Evolutionary conservation across 331 rosid genomes (phyloP).

Genomic region (Quercus lobata): DNA sequence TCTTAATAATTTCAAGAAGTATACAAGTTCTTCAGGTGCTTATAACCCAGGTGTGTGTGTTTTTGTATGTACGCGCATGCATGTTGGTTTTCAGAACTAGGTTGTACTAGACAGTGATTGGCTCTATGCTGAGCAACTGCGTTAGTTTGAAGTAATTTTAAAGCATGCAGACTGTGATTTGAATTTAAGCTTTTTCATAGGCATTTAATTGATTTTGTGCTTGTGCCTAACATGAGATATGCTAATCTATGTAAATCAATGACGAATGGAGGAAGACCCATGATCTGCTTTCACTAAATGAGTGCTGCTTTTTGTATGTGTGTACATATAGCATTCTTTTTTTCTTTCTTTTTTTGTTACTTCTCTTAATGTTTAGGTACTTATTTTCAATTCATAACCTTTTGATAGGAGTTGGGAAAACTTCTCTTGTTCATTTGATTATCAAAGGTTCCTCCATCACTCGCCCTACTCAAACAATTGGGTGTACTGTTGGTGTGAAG

Average conservation of each 20-base stretch:
- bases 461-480: slow-evolving; percentile 79
- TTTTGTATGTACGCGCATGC: not conserved
- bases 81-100: not conserved
- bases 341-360: not conserved
- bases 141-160: not conserved
- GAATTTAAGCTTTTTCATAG: not conserved
- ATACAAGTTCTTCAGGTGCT: not conserved
- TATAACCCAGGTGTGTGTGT: not conserved
- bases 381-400: not conserved
- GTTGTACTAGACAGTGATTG: not conserved
- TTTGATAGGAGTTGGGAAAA: slow-evolving; percentile 84
- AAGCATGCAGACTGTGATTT: not conserved
- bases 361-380: not conserved
- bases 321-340: not conserved
- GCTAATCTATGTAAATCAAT: not conserved
- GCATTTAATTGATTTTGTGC: not conserved
- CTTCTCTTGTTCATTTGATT: slow-evolving; percentile 86
- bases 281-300: not conserved
- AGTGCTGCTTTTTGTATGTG: not conserved
- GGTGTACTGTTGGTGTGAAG: slow-evolving; percentile 92
- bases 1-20: not conserved
- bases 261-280: not conserved
- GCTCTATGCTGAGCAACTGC: not conserved
- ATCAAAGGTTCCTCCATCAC: slow-evolving; percentile 67
- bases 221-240: not conserved